Evolutionary conservation across 345 rosid species (phyloP).

Genomic region (Euphorbia pulcherrima): DNA sequence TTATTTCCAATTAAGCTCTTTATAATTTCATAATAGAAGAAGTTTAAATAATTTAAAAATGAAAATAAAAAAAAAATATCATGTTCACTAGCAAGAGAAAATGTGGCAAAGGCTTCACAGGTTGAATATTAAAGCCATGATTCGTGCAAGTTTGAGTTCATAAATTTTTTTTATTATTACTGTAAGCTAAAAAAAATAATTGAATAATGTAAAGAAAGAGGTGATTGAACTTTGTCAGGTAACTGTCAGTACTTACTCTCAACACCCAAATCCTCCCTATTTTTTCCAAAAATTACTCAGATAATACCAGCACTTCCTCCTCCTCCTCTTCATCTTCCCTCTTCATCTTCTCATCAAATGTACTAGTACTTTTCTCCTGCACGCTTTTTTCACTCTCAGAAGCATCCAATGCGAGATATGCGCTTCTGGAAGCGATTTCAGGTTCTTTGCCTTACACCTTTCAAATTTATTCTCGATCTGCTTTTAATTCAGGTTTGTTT

Average conservation of each 20-base stretch:
- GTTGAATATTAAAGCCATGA: too few relatives aligned
- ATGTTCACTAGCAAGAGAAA: too few relatives aligned
- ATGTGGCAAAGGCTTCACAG: too few relatives aligned
- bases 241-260: slow-evolving; percentile 18
- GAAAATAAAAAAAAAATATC: too few relatives aligned
- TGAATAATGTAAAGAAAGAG: too few relatives aligned
- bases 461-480: slow-evolving; percentile 2
- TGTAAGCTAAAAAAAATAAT: too few relatives aligned
- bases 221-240: slow-evolving; percentile 18
- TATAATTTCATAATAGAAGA: too few relatives aligned
- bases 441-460: background rate
- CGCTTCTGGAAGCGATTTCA: slow-evolving; percentile 10
- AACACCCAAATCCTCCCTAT: background rate
- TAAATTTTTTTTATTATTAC: too few relatives aligned
- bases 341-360: background rate
- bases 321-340: background rate
- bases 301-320: background rate
- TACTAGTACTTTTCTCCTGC: background rate
- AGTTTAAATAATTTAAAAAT: too few relatives aligned
- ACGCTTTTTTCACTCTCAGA: background rate
- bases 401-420: slow-evolving; percentile 12
- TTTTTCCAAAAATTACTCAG: background rate
- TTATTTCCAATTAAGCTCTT: too few relatives aligned
- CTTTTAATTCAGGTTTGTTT: background rate
- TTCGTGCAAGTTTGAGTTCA: too few relatives aligned